A percentile compares a stretch with the other conserved stretches of the same genome.
These are phyloP conservation scores for Paraurostyla sp. DNA, from an alignment of 73 alveolate genomes.

Conservation along the genomic window DNA sequence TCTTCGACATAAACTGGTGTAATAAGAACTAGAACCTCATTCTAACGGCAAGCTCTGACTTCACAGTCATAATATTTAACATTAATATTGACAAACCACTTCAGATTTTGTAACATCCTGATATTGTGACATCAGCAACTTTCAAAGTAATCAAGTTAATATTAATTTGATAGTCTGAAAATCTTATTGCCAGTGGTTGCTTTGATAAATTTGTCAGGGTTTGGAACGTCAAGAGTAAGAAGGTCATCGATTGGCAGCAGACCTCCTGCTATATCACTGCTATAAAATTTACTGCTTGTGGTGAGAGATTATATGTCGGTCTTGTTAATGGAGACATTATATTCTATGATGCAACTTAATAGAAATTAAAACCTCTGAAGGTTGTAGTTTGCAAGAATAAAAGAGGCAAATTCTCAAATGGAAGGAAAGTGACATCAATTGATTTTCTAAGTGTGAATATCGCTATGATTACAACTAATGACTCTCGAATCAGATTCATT, in stretches of 20 bases:
- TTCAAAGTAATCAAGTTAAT: constrained; percentile 62
- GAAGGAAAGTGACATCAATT: constrained; percentile 89
- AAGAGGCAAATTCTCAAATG: constrained; percentile 85
- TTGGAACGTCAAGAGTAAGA: constrained; percentile 77
- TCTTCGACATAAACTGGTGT: constrained; percentile 85
- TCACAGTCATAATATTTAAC: constrained; percentile 80
- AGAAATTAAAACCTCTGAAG: constrained; percentile 28
- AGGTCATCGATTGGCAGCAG: constrained; percentile 75
- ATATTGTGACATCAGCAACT: constrained; percentile 82
- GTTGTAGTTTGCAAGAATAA: constrained; percentile 79
- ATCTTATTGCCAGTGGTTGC: constrained; percentile 86
- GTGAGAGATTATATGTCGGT: constrained; percentile 84
- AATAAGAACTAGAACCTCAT: constrained; percentile 66
- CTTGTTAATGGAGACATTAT: constrained; percentile 83
- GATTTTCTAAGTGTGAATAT: constrained; percentile 77
- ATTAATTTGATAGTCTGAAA: constrained; percentile 58
- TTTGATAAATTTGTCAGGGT: constrained; percentile 83
- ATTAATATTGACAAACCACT: constrained; percentile 71
- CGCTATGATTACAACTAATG: constrained; percentile 88
- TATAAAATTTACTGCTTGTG: constrained; percentile 77
- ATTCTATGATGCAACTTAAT: constrained; percentile 75
- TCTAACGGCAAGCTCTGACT: constrained; percentile 85
- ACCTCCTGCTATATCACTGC: constrained; percentile 81
- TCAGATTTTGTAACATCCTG: constrained; percentile 81
- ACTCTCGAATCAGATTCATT: constrained; percentile 85